These are phyloP conservation scores for Spathaspora hagerdaliae DNA, from an alignment of 805 yeast genomes.

Conservation along the genomic window DNA sequence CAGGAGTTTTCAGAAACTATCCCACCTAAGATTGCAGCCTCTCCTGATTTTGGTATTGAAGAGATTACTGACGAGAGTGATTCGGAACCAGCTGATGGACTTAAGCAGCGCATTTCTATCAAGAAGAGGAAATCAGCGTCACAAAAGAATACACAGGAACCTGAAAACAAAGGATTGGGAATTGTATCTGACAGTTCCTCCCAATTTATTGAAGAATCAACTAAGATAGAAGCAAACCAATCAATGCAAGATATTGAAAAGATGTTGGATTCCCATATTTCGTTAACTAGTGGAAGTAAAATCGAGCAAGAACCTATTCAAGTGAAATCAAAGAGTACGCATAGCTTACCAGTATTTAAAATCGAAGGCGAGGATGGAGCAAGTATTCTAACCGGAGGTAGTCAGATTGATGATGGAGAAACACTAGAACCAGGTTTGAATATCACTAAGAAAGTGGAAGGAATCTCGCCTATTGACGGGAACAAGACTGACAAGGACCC, in stretches of 20 bases:
- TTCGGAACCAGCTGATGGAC: slow-evolving; percentile 8
- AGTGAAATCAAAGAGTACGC: neutral
- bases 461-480: neutral
- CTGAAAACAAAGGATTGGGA: slow-evolving; percentile 6
- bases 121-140: neutral
- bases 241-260: slow-evolving; percentile 39
- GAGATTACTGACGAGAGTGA: slow-evolving; percentile 30
- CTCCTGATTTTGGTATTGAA: slow-evolving; percentile 35
- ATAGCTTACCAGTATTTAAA: neutral
- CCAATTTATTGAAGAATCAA: slow-evolving; percentile 5
- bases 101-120: neutral
- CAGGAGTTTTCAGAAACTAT: slow-evolving; percentile 8
- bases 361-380: neutral
- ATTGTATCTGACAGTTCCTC: slow-evolving; percentile 3
- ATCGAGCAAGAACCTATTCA: neutral
- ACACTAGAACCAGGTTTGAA: slow-evolving; percentile 10
- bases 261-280: slow-evolving; percentile 33
- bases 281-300: neutral
- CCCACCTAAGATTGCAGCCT: slow-evolving; percentile 3
- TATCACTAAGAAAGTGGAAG: slow-evolving; percentile 8
- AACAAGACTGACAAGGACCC: slow-evolving; percentile 29
- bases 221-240: slow-evolving; percentile 5
- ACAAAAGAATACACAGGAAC: neutral
- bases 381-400: neutral
- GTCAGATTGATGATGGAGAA: neutral